Evolutionary conservation across 768 basidiomycete genomes (phyloP).

Genomic region (Infundibulicybe gibba): DNA sequence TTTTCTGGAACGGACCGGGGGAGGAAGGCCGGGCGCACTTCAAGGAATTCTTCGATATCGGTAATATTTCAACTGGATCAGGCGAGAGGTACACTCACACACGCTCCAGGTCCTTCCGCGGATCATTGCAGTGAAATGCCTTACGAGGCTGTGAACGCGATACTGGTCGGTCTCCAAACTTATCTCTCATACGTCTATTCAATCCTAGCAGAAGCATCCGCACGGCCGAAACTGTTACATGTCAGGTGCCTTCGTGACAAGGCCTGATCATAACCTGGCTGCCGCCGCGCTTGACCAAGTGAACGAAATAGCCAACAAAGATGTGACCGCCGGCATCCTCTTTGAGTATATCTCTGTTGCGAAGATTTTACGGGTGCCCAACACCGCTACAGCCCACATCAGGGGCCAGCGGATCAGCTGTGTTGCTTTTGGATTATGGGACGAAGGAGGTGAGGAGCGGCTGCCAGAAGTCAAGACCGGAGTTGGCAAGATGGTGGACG

Average conservation of each 20-base stretch:
- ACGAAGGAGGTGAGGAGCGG: too few species aligned
- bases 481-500: too few species aligned
- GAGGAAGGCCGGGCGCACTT: background rate
- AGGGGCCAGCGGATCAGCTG: too few species aligned
- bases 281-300: background rate
- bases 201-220: background rate
- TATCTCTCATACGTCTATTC: background rate
- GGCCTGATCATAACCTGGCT: background rate
- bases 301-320: background rate
- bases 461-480: too few species aligned
- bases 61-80: background rate
- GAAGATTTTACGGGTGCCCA: background rate
- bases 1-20: background rate
- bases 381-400: background rate
- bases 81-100: background rate
- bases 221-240: background rate
- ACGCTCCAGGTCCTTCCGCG: background rate
- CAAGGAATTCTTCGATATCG: background rate
- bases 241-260: background rate
- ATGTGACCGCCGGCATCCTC: background rate
- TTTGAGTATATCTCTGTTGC: background rate
- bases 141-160: background rate
- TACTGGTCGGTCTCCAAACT: background rate
- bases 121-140: background rate
- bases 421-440: too few species aligned